These are phyloP conservation scores for Apostasia ramifera DNA, from an alignment of 106 monocot genomes.

Conservation along the genomic window DNA sequence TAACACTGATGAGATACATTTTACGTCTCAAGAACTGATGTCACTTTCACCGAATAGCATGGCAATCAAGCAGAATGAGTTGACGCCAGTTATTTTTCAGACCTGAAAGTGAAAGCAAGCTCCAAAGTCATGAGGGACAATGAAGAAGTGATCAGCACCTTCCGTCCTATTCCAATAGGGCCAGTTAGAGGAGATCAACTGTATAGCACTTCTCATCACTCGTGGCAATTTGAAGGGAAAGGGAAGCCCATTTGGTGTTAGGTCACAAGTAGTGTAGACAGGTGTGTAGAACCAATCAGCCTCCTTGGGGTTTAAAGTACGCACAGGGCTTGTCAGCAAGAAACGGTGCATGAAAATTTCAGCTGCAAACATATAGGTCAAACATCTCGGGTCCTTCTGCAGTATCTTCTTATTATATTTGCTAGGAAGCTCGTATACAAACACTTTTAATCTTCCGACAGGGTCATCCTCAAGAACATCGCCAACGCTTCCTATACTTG, in stretches of 20 bases:
- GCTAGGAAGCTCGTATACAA: slow-evolving; percentile 76
- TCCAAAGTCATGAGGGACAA: slow-evolving; percentile 65
- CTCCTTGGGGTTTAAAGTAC: slow-evolving; percentile 78
- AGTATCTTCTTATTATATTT: slow-evolving; percentile 93
- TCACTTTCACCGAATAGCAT: too few relatives aligned
- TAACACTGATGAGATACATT: too few relatives aligned
- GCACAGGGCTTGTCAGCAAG: slow-evolving; percentile 69
- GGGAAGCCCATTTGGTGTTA: slow-evolving; percentile 60
- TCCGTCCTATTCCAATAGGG: slow-evolving; percentile 68
- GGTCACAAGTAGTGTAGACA: slow-evolving; percentile 78
- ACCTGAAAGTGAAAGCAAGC: slow-evolving; percentile 75
- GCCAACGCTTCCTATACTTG: slow-evolving; percentile 39
- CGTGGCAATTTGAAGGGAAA: slow-evolving; percentile 60
- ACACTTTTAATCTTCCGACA: slow-evolving; percentile 75
- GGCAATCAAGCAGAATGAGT: too few relatives aligned
- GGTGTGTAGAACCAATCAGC: slow-evolving; percentile 84
- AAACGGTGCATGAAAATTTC: slow-evolving; percentile 94
- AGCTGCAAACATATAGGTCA: slow-evolving; percentile 90
- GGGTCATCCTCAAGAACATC: slow-evolving; percentile 77
- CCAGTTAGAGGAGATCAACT: slow-evolving; percentile 50
- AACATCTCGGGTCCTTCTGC: slow-evolving; percentile 75
- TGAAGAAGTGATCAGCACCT: slow-evolving; percentile 63
- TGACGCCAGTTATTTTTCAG: background rate
- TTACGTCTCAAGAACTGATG: too few relatives aligned
- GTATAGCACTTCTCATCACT: slow-evolving; percentile 67